phyloP scores from a whole-genome alignment of 2,329 filamentous ascomycete genomes.

The Pseudogymnoascus sp. region DNA sequence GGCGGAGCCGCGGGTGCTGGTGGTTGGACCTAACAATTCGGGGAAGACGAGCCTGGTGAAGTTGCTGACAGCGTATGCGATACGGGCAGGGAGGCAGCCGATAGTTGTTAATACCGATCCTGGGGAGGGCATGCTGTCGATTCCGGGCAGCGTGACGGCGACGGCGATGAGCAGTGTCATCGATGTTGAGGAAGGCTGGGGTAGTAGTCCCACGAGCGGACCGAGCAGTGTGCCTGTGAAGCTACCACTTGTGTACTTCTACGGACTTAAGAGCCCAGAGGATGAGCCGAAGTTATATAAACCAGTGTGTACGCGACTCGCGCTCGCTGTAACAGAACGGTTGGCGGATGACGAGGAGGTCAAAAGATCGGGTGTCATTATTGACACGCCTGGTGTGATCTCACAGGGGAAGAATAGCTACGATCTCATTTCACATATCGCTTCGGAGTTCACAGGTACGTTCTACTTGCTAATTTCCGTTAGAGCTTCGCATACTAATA shows the following conservation, averaged over 20 bases:
- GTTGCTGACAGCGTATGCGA: conserved; percentile 71
- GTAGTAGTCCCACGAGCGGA: conserved; percentile 81
- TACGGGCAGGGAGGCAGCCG: conserved; percentile 64
- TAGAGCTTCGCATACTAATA: conserved; percentile 8
- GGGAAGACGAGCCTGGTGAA: conserved; percentile 80
- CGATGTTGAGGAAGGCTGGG: conserved; percentile 84
- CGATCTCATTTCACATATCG: conserved; percentile 74
- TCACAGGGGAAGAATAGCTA: conserved; percentile 58
- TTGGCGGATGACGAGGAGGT: conserved; percentile 67
- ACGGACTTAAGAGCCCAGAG: conserved; percentile 64
- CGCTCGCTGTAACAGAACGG: conserved; percentile 68
- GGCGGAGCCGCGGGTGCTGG: conserved; percentile 71
- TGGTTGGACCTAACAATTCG: conserved; percentile 68
- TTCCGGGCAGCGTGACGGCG: conserved; percentile 76
- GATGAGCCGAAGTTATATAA: conserved; percentile 67
- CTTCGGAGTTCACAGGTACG: conserved; percentile 57
- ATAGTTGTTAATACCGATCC: conserved; percentile 80
- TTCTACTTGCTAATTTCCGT: not conserved
- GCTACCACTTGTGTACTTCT: conserved; percentile 84
- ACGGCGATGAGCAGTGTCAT: conserved; percentile 81
- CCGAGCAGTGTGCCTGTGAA: conserved; percentile 85
- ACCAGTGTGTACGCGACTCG: conserved; percentile 66
- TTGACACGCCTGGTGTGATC: conserved; percentile 71
- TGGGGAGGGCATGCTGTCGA: conserved; percentile 65
- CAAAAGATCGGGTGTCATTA: conserved; percentile 67